Evolutionary conservation across 768 basidiomycete genomes (phyloP).

Genomic region (Coprinopsis strossmayeri): DNA sequence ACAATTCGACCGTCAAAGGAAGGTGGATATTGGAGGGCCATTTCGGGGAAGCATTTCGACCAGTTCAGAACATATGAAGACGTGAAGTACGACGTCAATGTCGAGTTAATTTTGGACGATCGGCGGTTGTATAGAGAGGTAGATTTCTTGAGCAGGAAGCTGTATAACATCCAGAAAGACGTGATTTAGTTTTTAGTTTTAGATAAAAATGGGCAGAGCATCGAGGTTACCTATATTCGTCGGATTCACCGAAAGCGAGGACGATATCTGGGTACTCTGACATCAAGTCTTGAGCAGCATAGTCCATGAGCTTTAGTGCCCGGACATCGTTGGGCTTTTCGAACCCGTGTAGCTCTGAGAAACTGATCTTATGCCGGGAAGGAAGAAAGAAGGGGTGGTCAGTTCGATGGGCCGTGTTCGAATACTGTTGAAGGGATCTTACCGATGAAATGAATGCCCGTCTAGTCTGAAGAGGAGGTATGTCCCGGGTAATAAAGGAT

Average conservation of each 20-base stretch:
- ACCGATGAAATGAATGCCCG: conserved; percentile 94
- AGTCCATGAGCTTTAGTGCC: conserved; percentile 88
- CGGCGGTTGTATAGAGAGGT: conserved; percentile 82
- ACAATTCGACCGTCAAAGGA: conserved; percentile 53
- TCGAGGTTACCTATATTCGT: conserved; percentile 79
- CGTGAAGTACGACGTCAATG: conserved; percentile 83
- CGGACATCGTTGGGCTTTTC: conserved; percentile 87
- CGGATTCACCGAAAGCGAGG: conserved; percentile 92
- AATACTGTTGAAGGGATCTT: too few relatives aligned
- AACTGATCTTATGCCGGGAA: too few relatives aligned
- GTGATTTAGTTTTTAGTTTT: not conserved
- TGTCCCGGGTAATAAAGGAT: conserved; percentile 75
- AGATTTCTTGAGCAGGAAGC: conserved; percentile 78
- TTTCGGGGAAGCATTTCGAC: conserved; percentile 70
- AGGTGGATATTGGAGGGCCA: conserved; percentile 72
- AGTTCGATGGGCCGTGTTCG: too few relatives aligned
- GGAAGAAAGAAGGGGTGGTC: too few relatives aligned
- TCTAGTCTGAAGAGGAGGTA: conserved; percentile 86
- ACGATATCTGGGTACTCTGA: conserved; percentile 76
- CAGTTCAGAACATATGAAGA: conserved; percentile 87
- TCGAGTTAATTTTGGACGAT: conserved; percentile 78
- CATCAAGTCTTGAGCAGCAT: conserved; percentile 79
- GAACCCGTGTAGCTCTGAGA: conserved; percentile 80
- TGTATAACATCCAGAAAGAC: conserved; percentile 22
- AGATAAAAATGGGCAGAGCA: not conserved